These are phyloP conservation scores for Aspergillus sojae DNA, from an alignment of 2,329 filamentous ascomycete species.

Conservation along the genomic window DNA sequence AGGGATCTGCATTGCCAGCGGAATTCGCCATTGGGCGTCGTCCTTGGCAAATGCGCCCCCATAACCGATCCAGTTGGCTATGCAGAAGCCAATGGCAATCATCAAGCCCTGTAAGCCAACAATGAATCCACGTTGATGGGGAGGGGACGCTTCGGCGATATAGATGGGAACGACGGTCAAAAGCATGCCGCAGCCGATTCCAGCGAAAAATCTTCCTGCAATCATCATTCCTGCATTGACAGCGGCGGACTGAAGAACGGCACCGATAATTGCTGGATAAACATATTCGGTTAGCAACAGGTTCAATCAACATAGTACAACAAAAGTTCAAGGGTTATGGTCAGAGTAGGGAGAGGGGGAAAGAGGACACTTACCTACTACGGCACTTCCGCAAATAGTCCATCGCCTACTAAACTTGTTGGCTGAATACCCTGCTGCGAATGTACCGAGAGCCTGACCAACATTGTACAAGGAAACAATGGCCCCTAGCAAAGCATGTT, in stretches of 20 bases:
- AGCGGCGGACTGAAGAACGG: conserved; percentile 22
- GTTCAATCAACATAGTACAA: not conserved
- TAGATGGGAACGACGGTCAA: conserved; percentile 26
- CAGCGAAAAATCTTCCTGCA: conserved; percentile 24
- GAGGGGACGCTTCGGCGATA: conserved; percentile 30
- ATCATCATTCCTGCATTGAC: conserved; percentile 24
- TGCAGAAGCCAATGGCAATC: conserved; percentile 41
- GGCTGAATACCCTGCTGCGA: conserved; percentile 33
- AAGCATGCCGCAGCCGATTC: conserved; percentile 21
- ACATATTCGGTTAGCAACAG: not conserved
- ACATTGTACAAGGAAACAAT: conserved; percentile 26
- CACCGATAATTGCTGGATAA: conserved; percentile 20
- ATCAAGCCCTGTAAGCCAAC: conserved; percentile 39
- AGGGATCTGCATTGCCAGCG: conserved; percentile 22
- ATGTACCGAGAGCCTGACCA: conserved; percentile 25
- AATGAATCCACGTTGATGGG: conserved; percentile 31
- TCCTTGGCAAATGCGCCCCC: conserved; percentile 20
- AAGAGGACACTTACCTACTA: conserved; percentile 20
- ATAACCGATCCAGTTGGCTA: conserved; percentile 47
- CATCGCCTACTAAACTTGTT: conserved; percentile 40
- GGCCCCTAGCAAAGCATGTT: conserved; percentile 12
- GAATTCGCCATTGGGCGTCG: conserved; percentile 21
- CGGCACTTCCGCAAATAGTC: conserved; percentile 34
- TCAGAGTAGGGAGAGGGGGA: not conserved
- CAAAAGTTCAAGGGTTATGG: not conserved